phyloP scores from a whole-genome alignment of 192 early-diverging fungal species.

The Martensiomyces pterosporus region DNA sequence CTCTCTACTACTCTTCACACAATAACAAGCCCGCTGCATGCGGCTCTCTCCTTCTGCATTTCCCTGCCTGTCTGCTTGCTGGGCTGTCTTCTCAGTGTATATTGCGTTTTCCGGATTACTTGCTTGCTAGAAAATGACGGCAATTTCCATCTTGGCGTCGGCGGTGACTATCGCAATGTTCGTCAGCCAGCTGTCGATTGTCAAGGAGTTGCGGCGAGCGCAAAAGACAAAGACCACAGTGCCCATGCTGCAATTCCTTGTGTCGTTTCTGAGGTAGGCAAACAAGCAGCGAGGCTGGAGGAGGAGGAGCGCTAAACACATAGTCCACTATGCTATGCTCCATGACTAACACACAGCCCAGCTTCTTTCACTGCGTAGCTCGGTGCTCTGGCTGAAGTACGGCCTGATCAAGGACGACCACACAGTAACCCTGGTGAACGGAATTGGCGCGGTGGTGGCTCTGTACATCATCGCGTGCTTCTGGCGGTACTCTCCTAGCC shows the following conservation, averaged over 20 bases:
- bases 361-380: constrained; percentile 7
- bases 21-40: no score
- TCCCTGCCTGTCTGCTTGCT: no score
- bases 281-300: no score
- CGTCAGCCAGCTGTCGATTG: constrained; percentile 32
- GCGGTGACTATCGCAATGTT: constrained; percentile 33
- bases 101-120: no score
- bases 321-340: no score
- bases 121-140: constrained; percentile 20
- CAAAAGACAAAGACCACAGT: constrained; percentile 9
- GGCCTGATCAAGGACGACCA: constrained; percentile 26
- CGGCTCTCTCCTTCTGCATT: no score
- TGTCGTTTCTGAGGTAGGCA: constrained; percentile 24
- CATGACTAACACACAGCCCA: no score
- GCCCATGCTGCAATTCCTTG: constrained; percentile 24
- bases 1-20: no score
- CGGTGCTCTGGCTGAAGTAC: constrained; percentile 43
- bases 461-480: constrained; percentile 28
- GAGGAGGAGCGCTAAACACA: no score
- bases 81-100: no score
- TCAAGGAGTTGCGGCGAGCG: constrained; percentile 17
- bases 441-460: constrained; percentile 12
- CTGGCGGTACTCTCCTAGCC: constrained; percentile 15
- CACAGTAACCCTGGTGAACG: constrained; percentile 16
- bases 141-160: constrained; percentile 20